A percentile compares a stretch with the other conserved stretches of the same genome.
These are phyloP conservation scores for Paramyrothecium roridum DNA, from an alignment of 2,329 filamentous ascomycete genomes.

Conservation along the genomic window DNA sequence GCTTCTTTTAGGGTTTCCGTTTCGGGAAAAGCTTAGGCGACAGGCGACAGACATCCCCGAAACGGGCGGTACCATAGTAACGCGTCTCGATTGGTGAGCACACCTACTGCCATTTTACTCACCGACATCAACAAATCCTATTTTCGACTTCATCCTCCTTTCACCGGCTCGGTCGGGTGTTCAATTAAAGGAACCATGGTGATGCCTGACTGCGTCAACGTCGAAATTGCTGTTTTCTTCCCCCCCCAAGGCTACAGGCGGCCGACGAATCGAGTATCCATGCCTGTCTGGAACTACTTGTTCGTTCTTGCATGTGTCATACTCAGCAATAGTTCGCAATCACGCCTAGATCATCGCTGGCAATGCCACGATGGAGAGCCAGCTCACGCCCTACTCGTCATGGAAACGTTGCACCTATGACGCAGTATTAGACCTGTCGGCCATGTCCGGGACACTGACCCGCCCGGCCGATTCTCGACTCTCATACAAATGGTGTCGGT, in stretches of 20 bases:
- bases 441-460: neutral
- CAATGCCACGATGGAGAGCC: neutral
- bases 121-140: neutral
- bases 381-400: neutral
- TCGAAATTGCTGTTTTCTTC: too few species aligned
- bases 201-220: too few species aligned
- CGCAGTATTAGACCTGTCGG: neutral
- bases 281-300: neutral
- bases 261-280: neutral
- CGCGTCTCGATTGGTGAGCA: neutral
- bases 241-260: too few species aligned
- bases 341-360: neutral
- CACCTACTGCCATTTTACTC: neutral
- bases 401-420: neutral
- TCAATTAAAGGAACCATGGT: too few species aligned
- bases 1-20: neutral
- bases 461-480: neutral
- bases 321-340: neutral
- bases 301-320: neutral
- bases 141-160: neutral
- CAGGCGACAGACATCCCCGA: neutral
- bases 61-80: neutral
- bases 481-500: neutral
- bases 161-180: neutral
- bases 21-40: neutral